Conservation (phyloP, 2,329 filamentous ascomycete species). For the Xylariaceae sp. region DNA sequence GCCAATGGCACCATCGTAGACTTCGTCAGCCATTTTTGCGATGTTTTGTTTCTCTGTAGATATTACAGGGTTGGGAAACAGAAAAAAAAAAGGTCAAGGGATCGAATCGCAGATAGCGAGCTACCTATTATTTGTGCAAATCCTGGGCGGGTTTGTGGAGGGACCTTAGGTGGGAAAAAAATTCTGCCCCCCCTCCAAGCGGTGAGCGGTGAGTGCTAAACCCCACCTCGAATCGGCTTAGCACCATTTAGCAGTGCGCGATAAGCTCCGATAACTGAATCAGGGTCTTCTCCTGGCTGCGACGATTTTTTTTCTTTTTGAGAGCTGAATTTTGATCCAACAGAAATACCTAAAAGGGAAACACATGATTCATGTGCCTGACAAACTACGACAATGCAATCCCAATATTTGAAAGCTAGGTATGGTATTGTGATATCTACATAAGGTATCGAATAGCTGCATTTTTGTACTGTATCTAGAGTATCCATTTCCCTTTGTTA, state of each 20-base stretch:
- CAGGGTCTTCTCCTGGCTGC: too few species aligned
- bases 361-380: too few species aligned
- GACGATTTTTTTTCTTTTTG: too few species aligned
- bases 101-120: constrained; percentile 15
- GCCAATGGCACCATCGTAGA: constrained; percentile 99
- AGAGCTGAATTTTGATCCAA: too few species aligned
- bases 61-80: constrained; percentile 11
- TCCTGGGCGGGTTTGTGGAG: constrained; percentile 21
- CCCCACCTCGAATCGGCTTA: constrained; percentile 13
- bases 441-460: too few species aligned
- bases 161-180: constrained; percentile 16
- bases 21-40: constrained; percentile 82
- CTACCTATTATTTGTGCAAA: constrained; percentile 23
- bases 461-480: too few species aligned
- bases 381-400: too few species aligned
- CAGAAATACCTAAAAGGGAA: too few species aligned
- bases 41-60: constrained; percentile 18
- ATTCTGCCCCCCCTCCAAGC: constrained; percentile 22
- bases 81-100: constrained; percentile 18
- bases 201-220: constrained; percentile 16
- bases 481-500: too few species aligned
- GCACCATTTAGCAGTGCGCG: constrained; percentile 14
- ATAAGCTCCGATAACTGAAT: too few species aligned
- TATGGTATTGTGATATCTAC: too few species aligned
- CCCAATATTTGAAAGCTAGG: too few species aligned